Evolutionary conservation across 257 asterid genomes (phyloP).

Genomic region (Coffea eugenioides): DNA sequence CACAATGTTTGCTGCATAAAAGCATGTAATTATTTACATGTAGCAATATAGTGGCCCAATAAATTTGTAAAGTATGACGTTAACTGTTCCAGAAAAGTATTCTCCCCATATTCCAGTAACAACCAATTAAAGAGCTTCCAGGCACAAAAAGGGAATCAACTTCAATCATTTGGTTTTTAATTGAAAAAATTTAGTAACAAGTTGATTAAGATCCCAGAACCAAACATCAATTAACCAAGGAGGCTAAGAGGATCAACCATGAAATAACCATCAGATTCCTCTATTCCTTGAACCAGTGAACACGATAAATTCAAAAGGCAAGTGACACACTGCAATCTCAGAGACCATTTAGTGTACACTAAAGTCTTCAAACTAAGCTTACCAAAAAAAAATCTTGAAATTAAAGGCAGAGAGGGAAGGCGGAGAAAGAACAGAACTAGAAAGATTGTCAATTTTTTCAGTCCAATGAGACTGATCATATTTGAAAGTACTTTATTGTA

Average conservation of each 20-base stretch:
- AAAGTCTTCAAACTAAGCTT: neutral
- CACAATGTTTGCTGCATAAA: neutral
- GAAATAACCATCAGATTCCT: neutral
- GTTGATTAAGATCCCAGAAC: neutral
- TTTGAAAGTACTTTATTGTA: neutral
- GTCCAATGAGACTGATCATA: neutral
- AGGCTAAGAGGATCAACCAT: neutral
- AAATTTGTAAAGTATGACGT: neutral
- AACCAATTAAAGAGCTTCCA: conserved; percentile 4
- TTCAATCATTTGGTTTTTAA: neutral
- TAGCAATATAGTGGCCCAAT: neutral
- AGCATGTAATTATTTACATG: neutral
- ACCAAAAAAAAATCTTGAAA: neutral
- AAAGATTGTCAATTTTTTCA: neutral
- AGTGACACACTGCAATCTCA: neutral
- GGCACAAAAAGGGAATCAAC: neutral
- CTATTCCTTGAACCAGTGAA: neutral
- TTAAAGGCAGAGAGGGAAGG: neutral
- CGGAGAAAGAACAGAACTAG: neutral
- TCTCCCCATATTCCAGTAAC: neutral
- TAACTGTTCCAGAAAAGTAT: neutral
- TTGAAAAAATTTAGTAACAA: too few species aligned
- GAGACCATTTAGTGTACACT: neutral
- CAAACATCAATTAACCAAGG: neutral
- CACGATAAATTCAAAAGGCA: neutral